Evolutionary conservation across 2,329 filamentous ascomycete species (phyloP), one percentile per base, ranked within the genome.

Genomic region (Penicillium sp.): DNA sequence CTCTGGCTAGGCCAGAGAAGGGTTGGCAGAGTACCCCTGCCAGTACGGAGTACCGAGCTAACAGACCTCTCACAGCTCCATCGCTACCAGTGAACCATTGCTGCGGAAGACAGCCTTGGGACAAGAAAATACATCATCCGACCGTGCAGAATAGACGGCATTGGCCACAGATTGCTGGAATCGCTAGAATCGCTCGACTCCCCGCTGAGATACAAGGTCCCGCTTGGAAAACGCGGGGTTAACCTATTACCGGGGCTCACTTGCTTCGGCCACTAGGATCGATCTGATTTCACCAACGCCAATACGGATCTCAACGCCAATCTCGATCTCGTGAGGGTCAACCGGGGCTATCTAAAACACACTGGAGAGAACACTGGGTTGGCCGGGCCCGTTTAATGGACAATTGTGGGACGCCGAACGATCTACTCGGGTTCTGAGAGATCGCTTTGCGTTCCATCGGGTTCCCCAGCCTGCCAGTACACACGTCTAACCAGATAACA

Each of bases 401-500:
- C 67, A 70, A 69, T 72, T 76, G 75, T 78, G 76, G 77, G 75
- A 77, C 75, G 76, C 75, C 61, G 65, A 77, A 77, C 73, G 75
- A 75, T 78, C 75, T 74, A 65, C 77, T 79, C 76, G 64, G 65
- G 49, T 56, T 63, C 56, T 75, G 77, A 78, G 77, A 77, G 76
- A 72, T 75, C 74, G 74, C 71, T 77, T 77, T 77, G 77, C 77
- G 75, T 79, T 79, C 76, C 76, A 78, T 78, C 72, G 73, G 75
- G 72, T 75, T 75, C 75, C 72, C 71, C 73, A 74, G 72, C 73
- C 73, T 72, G 66, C 59, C 54, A 52, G 45, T 40, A 45, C 24
- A 51, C 43, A 45, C 49, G 42, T 53, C 43, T 39, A 21, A 36
- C 41, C 41, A 31, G 38, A 42, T 29, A 29, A 10, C 7, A 27